Conservation (phyloP, 345 rosid species). For the Melastoma malabathricum region DNA sequence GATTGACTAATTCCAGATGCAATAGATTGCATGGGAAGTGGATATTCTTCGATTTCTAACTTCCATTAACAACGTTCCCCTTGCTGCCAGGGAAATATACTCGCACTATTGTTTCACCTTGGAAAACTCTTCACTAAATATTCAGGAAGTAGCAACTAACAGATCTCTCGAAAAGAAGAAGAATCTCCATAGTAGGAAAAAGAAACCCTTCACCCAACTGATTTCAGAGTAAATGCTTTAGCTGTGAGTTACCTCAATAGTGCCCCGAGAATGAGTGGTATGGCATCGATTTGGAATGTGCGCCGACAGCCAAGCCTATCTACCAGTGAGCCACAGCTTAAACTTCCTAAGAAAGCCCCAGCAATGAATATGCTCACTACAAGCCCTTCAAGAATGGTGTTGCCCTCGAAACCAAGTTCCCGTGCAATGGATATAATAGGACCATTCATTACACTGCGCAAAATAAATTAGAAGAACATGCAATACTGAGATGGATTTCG, state of each 20-base stretch:
- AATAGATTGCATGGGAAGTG: no score
- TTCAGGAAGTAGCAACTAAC: no score
- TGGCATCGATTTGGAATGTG: slow-evolving; percentile 46
- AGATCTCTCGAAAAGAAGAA: no score
- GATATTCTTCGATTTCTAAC: no score
- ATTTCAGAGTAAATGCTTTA: no score
- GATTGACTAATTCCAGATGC: no score
- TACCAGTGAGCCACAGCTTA: slow-evolving; percentile 38
- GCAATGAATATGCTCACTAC: slow-evolving; percentile 74
- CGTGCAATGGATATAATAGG: slow-evolving; percentile 60
- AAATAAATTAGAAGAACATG: neutral
- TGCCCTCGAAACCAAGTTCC: slow-evolving; percentile 66
- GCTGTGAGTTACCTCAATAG: slow-evolving; percentile 30
- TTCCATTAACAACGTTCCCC: no score
- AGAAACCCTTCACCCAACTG: neutral
- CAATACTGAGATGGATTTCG: neutral
- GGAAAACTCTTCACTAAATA: no score
- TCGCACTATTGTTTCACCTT: no score
- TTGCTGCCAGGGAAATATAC: no score
- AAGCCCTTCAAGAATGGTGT: slow-evolving; percentile 56
- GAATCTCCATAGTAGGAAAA: neutral
- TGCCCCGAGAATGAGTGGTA: slow-evolving; percentile 60
- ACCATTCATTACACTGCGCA: slow-evolving; percentile 70
- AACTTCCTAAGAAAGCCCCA: slow-evolving; percentile 72
- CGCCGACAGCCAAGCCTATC: slow-evolving; percentile 62